Base-by-base conservation (phyloP, 2,329 filamentous ascomycete genomes). In the Berkeleyomyces rouxiae region DNA sequence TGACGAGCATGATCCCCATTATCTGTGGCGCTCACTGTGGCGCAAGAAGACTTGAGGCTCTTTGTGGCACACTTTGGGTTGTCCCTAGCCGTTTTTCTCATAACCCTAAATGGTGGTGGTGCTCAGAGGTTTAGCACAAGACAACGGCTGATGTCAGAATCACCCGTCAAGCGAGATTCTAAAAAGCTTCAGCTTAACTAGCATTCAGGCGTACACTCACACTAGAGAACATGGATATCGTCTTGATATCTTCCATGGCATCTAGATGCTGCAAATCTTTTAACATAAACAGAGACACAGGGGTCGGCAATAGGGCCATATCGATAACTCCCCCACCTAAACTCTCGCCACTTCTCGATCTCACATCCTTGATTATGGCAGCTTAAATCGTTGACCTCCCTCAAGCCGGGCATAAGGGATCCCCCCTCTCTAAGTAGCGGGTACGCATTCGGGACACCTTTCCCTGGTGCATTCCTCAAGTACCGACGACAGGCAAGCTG, bases 21-120 rank as follows among this genome's bases (percentile, higher is more conserved):
- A 47, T 55, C 23, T 55, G 57, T 63, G 57, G 62, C 62, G 31
- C 5, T 51, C n/a, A 0, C 13, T 39, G 46, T 60, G 61, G 61
- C 61, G 58, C 33, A 49, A 6, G 3, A 16, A 60, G 31, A 13
- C 55, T 42, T n/a, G 23, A 43, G 9, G 42, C 7, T 4, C 3
- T 46, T 46, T 11, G n/a, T n/a, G 43, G 13, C 43, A 46, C 11
- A 46, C 2, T n/a, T 43, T 9, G n/a, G n/a, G 42, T 13, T 43
- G 6, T 11, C 3, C 5, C 10, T 11, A 11, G 3, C 42, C n/a
- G 1, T 23, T 23, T 23, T 23, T 23, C 23, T 23, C 23, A 23
- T 23, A 23, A 23, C 23, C 23, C 23, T 23, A 23, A 23, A 23
- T 23, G 2, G 23, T 23, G 1, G 2, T 23, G 23, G 23, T 23